phyloP scores from a whole-genome alignment of 2,329 filamentous ascomycete species.

The Fusarium sp. region DNA sequence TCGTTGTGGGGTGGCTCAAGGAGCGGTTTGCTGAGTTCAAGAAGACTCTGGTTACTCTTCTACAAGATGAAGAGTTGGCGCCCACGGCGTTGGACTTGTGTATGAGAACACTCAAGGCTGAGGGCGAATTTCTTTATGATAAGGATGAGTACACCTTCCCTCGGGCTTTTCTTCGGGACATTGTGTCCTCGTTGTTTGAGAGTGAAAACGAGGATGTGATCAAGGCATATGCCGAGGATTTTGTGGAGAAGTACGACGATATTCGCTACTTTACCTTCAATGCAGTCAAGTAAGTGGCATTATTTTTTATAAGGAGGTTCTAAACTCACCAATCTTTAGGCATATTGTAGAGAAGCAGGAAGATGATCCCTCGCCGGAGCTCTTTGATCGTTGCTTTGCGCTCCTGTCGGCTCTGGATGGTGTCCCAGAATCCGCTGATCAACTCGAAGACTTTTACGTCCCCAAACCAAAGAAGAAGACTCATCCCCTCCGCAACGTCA shows the following conservation, averaged over 20 bases:
- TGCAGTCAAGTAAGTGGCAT: slow-evolving; percentile 72
- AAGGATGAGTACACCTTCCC: slow-evolving; percentile 77
- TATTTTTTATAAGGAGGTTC: slow-evolving; percentile 7
- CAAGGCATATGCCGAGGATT: slow-evolving; percentile 81
- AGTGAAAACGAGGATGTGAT: slow-evolving; percentile 69
- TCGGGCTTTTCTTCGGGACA: slow-evolving; percentile 70
- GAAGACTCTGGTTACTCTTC: slow-evolving; percentile 67
- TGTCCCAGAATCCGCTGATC: slow-evolving; percentile 73
- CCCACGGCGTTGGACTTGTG: slow-evolving; percentile 79
- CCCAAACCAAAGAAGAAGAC: slow-evolving; percentile 73
- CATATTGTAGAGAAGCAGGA: slow-evolving; percentile 43
- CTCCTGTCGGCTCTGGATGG: slow-evolving; percentile 75
- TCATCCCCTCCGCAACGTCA: slow-evolving; percentile 72
- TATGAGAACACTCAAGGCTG: slow-evolving; percentile 87
- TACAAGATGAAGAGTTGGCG: slow-evolving; percentile 72
- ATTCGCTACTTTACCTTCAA: slow-evolving; percentile 85
- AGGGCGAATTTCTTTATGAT: slow-evolving; percentile 71
- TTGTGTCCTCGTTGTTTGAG: slow-evolving; percentile 72
- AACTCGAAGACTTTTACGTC: slow-evolving; percentile 76
- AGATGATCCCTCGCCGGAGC: slow-evolving; percentile 30
- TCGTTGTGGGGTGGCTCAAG: slow-evolving; percentile 82
- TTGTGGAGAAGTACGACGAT: slow-evolving; percentile 83
- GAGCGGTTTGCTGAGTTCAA: slow-evolving; percentile 80
- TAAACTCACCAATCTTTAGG: slow-evolving; percentile 27
- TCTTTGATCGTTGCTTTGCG: slow-evolving; percentile 69